Evolutionary conservation across 129 eudicot genomes (phyloP).

Genomic region (Saussurea involucrata): DNA sequence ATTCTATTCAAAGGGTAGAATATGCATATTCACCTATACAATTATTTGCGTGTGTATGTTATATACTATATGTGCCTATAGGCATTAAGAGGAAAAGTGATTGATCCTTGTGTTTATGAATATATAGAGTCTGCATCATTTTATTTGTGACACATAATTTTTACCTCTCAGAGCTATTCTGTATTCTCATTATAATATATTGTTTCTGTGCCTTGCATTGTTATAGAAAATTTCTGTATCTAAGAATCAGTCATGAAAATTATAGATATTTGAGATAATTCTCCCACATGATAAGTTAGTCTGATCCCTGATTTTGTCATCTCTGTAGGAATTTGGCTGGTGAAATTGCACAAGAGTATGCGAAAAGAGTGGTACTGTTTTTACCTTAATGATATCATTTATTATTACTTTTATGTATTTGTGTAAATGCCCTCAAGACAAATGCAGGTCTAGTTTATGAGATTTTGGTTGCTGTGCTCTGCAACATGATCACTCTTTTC

Average conservation of each 20-base stretch:
- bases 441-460: not conserved
- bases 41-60: not conserved
- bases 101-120: not conserved
- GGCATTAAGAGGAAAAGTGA: not conserved
- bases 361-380: slow-evolving; percentile 63
- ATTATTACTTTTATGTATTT: not conserved
- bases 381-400: not conserved
- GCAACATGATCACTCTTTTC: not conserved
- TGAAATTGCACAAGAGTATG: slow-evolving; percentile 78
- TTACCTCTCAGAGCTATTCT: not conserved
- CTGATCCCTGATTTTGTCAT: slow-evolving; percentile 13
- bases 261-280: not conserved
- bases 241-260: not conserved
- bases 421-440: not conserved
- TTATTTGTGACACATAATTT: not conserved
- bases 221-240: not conserved
- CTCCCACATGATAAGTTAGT: slow-evolving; percentile 3
- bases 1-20: not conserved
- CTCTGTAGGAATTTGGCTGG: slow-evolving; percentile 84
- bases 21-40: not conserved
- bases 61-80: not conserved
- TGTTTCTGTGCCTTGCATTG: not conserved
- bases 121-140: not conserved
- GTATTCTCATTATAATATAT: not conserved
- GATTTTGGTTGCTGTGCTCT: not conserved